These are phyloP conservation scores for Rubroshorea leprosula DNA, from an alignment of 345 rosid species.

Conservation along the genomic window DNA sequence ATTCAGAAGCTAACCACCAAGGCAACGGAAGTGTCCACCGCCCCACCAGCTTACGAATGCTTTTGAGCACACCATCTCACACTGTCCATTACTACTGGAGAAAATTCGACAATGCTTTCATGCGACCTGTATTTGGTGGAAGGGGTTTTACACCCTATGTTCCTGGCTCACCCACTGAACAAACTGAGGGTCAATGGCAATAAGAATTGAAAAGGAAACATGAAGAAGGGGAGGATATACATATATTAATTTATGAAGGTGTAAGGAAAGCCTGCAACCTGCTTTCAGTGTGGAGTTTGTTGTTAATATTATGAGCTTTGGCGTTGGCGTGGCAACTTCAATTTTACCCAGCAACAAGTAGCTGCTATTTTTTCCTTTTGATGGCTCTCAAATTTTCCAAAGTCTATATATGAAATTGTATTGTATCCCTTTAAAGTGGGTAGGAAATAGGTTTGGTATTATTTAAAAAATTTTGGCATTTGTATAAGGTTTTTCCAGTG, in stretches of 20 bases:
- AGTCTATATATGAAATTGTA: neutral
- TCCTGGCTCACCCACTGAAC: slow-evolving; percentile 66
- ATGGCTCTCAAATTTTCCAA: neutral
- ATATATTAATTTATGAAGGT: slow-evolving; percentile 9
- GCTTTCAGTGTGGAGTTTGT: slow-evolving; percentile 23
- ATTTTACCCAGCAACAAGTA: slow-evolving; percentile 11
- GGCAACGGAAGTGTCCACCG: slow-evolving; percentile 20
- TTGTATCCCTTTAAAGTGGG: too few relatives aligned
- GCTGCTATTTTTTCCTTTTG: slow-evolving; percentile 8
- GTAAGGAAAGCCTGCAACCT: slow-evolving; percentile 13
- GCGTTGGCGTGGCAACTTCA: slow-evolving; percentile 10
- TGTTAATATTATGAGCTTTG: slow-evolving; percentile 9
- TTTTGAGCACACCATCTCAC: slow-evolving; percentile 58
- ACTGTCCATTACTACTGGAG: slow-evolving; percentile 82
- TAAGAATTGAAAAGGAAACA: slow-evolving; percentile 22
- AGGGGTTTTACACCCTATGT: slow-evolving; percentile 61
- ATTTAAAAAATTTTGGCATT: neutral
- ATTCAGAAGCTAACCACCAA: slow-evolving; percentile 20
- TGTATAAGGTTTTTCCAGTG: neutral
- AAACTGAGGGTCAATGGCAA: slow-evolving; percentile 30
- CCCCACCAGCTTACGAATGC: slow-evolving; percentile 47
- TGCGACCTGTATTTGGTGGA: slow-evolving; percentile 90
- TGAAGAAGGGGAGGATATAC: neutral
- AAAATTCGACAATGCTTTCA: slow-evolving; percentile 67
- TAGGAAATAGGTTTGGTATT: neutral